phyloP scores from a whole-genome alignment of 352 stramenopile genomes.

The Phytopythium litorale region DNA sequence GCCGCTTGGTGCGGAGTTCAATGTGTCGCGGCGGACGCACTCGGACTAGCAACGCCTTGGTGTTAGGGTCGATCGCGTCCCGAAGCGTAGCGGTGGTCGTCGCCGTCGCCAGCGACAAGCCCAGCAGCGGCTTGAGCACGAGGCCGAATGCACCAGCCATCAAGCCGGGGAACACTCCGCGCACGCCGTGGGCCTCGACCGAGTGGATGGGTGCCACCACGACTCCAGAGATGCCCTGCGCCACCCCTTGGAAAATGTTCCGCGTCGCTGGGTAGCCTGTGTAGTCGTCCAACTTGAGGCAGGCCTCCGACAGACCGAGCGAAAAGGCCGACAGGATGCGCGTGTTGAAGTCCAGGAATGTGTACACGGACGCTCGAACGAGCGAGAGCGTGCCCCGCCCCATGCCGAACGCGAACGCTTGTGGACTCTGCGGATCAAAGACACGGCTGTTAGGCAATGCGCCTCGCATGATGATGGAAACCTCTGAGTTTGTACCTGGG shows the following conservation, averaged over 20 bases:
- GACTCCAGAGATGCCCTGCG: conserved; percentile 79
- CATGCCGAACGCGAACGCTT: conserved; percentile 76
- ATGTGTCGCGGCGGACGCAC: conserved; percentile 78
- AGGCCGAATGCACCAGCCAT: conserved; percentile 78
- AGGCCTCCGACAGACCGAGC: conserved; percentile 80
- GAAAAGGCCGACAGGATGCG: conserved; percentile 82
- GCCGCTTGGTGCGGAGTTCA: conserved; percentile 64
- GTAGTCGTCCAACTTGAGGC: conserved; percentile 86
- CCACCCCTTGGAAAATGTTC: conserved; percentile 86
- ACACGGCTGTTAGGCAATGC: neutral
- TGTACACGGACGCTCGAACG: conserved; percentile 81
- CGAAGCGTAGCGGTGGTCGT: conserved; percentile 71
- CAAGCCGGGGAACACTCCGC: conserved; percentile 72
- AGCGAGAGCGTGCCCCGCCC: conserved; percentile 81
- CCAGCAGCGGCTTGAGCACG: conserved; percentile 76
- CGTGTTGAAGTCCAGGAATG: conserved; percentile 83
- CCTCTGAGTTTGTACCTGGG: conserved; percentile 27
- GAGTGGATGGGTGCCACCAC: conserved; percentile 83
- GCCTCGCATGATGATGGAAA: neutral
- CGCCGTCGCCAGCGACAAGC: conserved; percentile 68
- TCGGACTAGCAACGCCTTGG: conserved; percentile 72
- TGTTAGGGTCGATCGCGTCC: conserved; percentile 78
- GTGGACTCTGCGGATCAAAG: conserved; percentile 38
- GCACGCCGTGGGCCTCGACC: conserved; percentile 72
- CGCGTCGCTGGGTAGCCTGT: conserved; percentile 80